phyloP scores from a whole-genome alignment of 2,329 filamentous ascomycete species.

The Hypoxylon sp. region DNA sequence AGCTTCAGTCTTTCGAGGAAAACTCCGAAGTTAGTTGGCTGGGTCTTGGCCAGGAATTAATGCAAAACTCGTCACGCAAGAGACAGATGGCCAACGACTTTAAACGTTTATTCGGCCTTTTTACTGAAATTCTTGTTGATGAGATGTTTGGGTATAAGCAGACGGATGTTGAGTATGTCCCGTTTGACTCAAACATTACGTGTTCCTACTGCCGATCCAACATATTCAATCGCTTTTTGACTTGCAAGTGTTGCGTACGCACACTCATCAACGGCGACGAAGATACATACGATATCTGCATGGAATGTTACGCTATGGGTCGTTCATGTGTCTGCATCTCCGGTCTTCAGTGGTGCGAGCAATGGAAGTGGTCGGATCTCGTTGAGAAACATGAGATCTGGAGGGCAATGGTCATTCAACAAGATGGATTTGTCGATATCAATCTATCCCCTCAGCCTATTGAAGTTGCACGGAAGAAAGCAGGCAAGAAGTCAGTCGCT shows the following conservation, averaged over 20 bases:
- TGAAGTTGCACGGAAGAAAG: conserved; percentile 75
- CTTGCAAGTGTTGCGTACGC: conserved; percentile 86
- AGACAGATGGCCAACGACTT: conserved; percentile 87
- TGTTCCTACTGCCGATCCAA: conserved; percentile 97
- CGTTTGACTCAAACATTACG: conserved; percentile 91
- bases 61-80: conserved; percentile 63
- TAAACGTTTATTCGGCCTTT: conserved; percentile 82
- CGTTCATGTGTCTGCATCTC: conserved; percentile 92
- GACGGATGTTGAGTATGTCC: conserved; percentile 79
- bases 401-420: conserved; percentile 82
- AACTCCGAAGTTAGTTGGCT: conserved; percentile 63
- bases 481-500: conserved; percentile 84
- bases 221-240: conserved; percentile 97
- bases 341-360: conserved; percentile 89
- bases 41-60: conserved; percentile 62
- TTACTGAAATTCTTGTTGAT: conserved; percentile 82
- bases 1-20: conserved; percentile 69
- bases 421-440: conserved; percentile 76
- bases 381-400: conserved; percentile 84
- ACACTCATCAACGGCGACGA: conserved; percentile 76
- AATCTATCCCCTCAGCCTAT: conserved; percentile 78
- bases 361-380: conserved; percentile 88
- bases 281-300: conserved; percentile 94
- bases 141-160: conserved; percentile 87
- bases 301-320: conserved; percentile 99